Percentiles rank a stretch among this genome's conserved stretches.
Conservation (phyloP, 306 rosid genomes). For the Inga oerstediana region DNA sequence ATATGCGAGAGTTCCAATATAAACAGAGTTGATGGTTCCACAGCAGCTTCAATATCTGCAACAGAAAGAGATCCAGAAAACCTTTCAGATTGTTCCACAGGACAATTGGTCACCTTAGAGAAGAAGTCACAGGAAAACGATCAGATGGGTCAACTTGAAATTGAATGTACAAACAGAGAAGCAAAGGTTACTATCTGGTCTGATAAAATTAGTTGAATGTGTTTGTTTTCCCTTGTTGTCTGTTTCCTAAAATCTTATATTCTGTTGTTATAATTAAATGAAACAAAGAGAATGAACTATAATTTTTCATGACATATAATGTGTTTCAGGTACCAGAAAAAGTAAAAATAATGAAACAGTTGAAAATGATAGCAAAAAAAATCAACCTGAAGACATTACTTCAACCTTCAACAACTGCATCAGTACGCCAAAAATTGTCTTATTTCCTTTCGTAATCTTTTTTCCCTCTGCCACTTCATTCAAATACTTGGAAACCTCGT, state of each 20-base stretch:
- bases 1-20: conserved; percentile 25
- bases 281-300: no score
- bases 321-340: conserved; percentile 35
- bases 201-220: neutral
- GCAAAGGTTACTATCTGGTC: conserved; percentile 25
- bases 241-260: no score
- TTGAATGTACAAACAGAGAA: conserved; percentile 27
- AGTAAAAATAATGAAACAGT: conserved; percentile 15
- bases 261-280: neutral
- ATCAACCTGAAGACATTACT: conserved; percentile 40
- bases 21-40: conserved; percentile 29
- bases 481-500: neutral
- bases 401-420: conserved; percentile 39
- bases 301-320: neutral
- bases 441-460: neutral
- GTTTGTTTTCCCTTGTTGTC: neutral
- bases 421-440: conserved; percentile 30
- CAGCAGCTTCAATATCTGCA: neutral
- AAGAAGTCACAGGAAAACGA: conserved; percentile 19
- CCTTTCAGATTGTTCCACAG: conserved; percentile 28
- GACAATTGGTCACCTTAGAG: neutral
- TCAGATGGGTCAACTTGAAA: conserved; percentile 37
- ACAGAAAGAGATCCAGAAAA: conserved; percentile 30
- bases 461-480: neutral
- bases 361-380: conserved; percentile 15